A percentile compares a stretch with the other conserved stretches of the same genome.
These are phyloP conservation scores for Lycium barbarum DNA, from an alignment of 257 asterid genomes.

Conservation along the genomic window DNA sequence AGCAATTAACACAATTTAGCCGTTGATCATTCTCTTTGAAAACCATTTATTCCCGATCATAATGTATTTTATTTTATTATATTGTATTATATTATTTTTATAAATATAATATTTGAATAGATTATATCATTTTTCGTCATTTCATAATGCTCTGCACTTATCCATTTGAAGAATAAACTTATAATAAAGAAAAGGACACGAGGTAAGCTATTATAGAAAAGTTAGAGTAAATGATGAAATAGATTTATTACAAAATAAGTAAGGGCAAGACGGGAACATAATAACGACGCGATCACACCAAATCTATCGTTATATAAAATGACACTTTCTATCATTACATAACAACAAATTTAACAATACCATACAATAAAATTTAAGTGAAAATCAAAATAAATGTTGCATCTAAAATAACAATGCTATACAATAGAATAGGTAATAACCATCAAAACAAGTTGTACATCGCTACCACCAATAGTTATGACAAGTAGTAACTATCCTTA, in stretches of 20 bases:
- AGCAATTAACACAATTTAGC: neutral
- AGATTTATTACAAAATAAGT: too few relatives aligned
- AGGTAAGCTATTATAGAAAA: too few relatives aligned
- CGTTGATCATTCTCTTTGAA: neutral
- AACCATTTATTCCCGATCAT: too few relatives aligned
- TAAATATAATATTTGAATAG: too few relatives aligned
- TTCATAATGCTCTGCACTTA: neutral
- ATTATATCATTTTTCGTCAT: too few relatives aligned
- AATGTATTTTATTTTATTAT: too few relatives aligned
- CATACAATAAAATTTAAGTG: neutral
- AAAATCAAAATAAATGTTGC: accelerated
- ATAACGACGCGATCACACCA: neutral
- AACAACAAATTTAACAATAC: neutral
- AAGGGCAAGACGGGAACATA: neutral
- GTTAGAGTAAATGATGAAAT: too few relatives aligned
- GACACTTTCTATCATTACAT: too few relatives aligned
- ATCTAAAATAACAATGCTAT: neutral
- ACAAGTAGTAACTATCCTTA: accelerated
- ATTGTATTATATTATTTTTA: too few relatives aligned
- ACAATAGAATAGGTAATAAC: neutral
- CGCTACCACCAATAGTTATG: neutral
- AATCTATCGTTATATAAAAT: neutral
- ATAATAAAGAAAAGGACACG: too few relatives aligned
- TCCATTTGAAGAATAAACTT: too few relatives aligned
- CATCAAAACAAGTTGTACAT: neutral